These are phyloP conservation scores for Ascochyta rabiei DNA, from an alignment of 2,329 filamentous ascomycete genomes.

Conservation along the genomic window DNA sequence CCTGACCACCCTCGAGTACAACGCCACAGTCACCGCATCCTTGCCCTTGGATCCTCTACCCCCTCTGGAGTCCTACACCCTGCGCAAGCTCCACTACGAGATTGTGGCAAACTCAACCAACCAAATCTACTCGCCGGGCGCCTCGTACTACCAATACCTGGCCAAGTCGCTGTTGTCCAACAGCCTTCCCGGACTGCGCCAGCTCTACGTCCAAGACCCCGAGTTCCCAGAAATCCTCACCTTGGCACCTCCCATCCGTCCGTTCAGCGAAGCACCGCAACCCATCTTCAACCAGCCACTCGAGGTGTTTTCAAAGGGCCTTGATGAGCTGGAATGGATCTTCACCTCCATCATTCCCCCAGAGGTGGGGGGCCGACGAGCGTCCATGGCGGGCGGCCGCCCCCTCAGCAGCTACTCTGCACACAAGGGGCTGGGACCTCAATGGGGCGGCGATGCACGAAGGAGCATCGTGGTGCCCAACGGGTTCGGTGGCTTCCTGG, in stretches of 20 bases:
- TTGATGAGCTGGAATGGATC: slow-evolving; percentile 71
- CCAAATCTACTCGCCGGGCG: slow-evolving; percentile 58
- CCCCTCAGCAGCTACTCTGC: slow-evolving; percentile 55
- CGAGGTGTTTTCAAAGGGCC: slow-evolving; percentile 69
- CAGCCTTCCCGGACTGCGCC: slow-evolving; percentile 72
- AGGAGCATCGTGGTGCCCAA: slow-evolving; percentile 70
- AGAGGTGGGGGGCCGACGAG: slow-evolving; percentile 52
- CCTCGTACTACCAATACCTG: slow-evolving; percentile 82
- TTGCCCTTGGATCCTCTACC: slow-evolving; percentile 65
- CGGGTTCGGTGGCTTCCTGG: slow-evolving; percentile 69
- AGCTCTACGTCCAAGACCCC: slow-evolving; percentile 85
- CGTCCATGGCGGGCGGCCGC: slow-evolving; percentile 48
- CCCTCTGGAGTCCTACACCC: slow-evolving; percentile 69
- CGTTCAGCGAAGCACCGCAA: slow-evolving; percentile 54
- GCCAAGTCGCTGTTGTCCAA: slow-evolving; percentile 80
- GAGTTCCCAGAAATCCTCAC: slow-evolving; percentile 81
- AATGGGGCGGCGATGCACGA: slow-evolving; percentile 65
- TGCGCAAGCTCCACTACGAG: slow-evolving; percentile 81
- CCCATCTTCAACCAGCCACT: slow-evolving; percentile 61
- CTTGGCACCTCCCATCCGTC: slow-evolving; percentile 67
- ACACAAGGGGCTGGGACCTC: slow-evolving; percentile 56
- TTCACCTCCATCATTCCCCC: slow-evolving; percentile 65
- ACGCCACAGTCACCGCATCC: slow-evolving; percentile 61
- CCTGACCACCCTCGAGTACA: slow-evolving; percentile 65
- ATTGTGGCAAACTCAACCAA: slow-evolving; percentile 69